These are phyloP conservation scores for Arthrobotrys sinensis DNA, from an alignment of 2,329 filamentous ascomycete species.

Conservation along the genomic window DNA sequence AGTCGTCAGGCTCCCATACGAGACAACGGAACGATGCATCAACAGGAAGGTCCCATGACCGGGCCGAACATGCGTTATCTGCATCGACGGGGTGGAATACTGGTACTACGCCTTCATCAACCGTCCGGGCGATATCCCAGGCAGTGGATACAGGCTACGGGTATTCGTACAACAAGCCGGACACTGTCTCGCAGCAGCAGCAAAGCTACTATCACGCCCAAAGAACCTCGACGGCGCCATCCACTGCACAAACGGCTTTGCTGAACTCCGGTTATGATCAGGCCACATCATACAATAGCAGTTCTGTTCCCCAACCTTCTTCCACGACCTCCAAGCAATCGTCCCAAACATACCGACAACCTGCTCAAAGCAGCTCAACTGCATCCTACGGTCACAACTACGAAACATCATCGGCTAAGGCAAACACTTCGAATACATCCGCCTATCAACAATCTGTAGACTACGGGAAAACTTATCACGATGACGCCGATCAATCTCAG, in stretches of 20 bases:
- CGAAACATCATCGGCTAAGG: slow-evolving; percentile 9
- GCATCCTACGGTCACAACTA: slow-evolving; percentile 20
- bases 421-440: slow-evolving; percentile 5
- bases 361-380: slow-evolving; percentile 18
- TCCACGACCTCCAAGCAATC: neutral
- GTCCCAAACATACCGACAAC: slow-evolving; percentile 24
- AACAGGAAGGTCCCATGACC: slow-evolving; percentile 15
- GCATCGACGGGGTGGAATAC: slow-evolving; percentile 30
- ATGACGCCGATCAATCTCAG: slow-evolving; percentile 42
- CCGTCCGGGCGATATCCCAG: neutral
- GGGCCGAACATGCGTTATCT: slow-evolving; percentile 31
- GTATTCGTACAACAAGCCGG: slow-evolving; percentile 29
- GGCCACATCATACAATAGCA: slow-evolving; percentile 1
- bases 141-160: neutral
- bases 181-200: slow-evolving; percentile 9
- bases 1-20: slow-evolving; percentile 2
- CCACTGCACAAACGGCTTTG: neutral
- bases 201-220: slow-evolving; percentile 20
- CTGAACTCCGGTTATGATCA: slow-evolving; percentile 9
- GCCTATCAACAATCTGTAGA: slow-evolving; percentile 26
- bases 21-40: slow-evolving; percentile 21
- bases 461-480: slow-evolving; percentile 39
- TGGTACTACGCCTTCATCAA: neutral
- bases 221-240: slow-evolving; percentile 7
- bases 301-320: slow-evolving; percentile 11